Conservation (phyloP, 2,329 filamentous ascomycete genomes). For the Neophaeococcomyces mojaviensis region DNA sequence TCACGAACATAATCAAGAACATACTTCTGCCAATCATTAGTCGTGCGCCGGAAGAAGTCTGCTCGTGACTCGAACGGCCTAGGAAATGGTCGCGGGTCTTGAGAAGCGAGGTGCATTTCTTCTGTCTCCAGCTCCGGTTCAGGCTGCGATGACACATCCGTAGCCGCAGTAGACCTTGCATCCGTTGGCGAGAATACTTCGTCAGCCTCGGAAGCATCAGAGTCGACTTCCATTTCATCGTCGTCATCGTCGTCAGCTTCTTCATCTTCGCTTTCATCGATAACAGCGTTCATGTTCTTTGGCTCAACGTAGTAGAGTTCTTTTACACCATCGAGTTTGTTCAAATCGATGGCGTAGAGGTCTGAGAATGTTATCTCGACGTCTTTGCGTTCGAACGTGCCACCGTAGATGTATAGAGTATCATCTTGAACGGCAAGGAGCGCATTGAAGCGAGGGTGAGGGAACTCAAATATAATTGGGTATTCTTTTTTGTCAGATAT, state of each 20-base stretch:
- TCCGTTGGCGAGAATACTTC: constrained; percentile 26
- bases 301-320: constrained; percentile 81
- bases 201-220: constrained; percentile 48
- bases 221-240: constrained; percentile 32
- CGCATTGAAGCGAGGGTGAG: constrained; percentile 84
- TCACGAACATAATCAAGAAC: constrained; percentile 70
- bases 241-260: constrained; percentile 38
- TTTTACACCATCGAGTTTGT: constrained; percentile 87
- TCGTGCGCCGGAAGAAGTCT: constrained; percentile 86
- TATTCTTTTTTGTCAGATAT: constrained; percentile 47
- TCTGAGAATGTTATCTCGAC: constrained; percentile 95
- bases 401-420: constrained; percentile 86
- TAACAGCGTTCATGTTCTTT: constrained; percentile 69
- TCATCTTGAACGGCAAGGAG: constrained; percentile 88
- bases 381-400: constrained; percentile 91
- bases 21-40: constrained; percentile 82
- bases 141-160: constrained; percentile 15
- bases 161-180: constrained; percentile 30
- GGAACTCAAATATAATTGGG: constrained; percentile 69
- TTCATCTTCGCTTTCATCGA: constrained; percentile 54
- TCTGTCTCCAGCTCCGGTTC: constrained; percentile 20
- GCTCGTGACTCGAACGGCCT: constrained; percentile 82
- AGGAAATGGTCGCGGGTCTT: constrained; percentile 68
- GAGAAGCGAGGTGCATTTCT: constrained; percentile 38
- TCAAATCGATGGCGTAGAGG: constrained; percentile 86